A percentile compares a stretch with the other conserved stretches of the same genome.
Evolutionary conservation across 2,329 filamentous ascomycete species (phyloP).

Genomic region (Penicillium thymicola): DNA sequence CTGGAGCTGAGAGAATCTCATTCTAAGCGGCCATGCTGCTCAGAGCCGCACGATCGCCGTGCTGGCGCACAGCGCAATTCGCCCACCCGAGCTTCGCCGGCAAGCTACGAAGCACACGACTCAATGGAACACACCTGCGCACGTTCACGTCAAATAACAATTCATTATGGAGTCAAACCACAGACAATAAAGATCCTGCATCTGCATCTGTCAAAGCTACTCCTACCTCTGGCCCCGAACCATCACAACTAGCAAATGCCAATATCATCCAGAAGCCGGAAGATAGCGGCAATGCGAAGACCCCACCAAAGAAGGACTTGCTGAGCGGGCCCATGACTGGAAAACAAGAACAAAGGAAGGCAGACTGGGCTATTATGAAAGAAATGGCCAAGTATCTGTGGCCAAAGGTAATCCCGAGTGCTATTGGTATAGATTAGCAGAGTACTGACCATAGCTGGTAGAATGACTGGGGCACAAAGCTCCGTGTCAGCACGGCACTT

Average conservation of each 20-base stretch:
- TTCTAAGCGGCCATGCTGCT: slow-evolving; percentile 34
- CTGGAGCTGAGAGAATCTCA: not conserved
- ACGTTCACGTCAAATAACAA: slow-evolving; percentile 27
- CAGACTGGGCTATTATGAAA: slow-evolving; percentile 97
- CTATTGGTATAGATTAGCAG: slow-evolving; percentile 18
- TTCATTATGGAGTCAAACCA: slow-evolving; percentile 22
- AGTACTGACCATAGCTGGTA: slow-evolving; percentile 21
- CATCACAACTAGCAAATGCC: slow-evolving; percentile 20
- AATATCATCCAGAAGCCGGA: slow-evolving; percentile 22
- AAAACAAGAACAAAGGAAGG: slow-evolving; percentile 85
- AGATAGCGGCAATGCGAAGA: slow-evolving; percentile 22
- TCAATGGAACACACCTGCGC: slow-evolving; percentile 27
- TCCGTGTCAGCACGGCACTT: slow-evolving; percentile 82
- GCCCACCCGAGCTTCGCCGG: slow-evolving; percentile 24
- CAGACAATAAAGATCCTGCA: slow-evolving; percentile 14
- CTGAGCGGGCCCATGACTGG: slow-evolving; percentile 63
- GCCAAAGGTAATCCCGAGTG: slow-evolving; percentile 62
- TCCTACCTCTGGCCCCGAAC: slow-evolving; percentile 5
- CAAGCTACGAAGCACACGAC: slow-evolving; percentile 24
- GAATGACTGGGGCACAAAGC: slow-evolving; percentile 74
- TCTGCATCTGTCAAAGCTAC: slow-evolving; percentile 12
- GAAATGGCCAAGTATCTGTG: slow-evolving; percentile 96
- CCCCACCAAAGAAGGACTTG: slow-evolving; percentile 54
- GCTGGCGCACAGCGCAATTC: slow-evolving; percentile 32
- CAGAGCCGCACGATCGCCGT: slow-evolving; percentile 36